phyloP scores from a whole-genome alignment of 1,139 yeast genomes.

The Pichia sp. region DNA sequence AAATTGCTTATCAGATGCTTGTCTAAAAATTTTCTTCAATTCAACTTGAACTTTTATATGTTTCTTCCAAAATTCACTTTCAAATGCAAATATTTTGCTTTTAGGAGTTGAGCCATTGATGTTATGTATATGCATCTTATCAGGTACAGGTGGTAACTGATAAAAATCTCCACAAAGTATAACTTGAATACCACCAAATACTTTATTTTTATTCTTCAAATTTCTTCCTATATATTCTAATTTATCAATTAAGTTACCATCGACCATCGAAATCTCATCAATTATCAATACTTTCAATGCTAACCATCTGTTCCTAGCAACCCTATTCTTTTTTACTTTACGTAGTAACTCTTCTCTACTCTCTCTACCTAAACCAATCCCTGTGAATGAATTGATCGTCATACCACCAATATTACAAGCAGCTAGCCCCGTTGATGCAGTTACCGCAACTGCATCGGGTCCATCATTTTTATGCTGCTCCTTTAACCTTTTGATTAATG shows the following conservation, averaged over 20 bases:
- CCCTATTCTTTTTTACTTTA: slow-evolving; percentile 49
- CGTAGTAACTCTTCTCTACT: slow-evolving; percentile 38
- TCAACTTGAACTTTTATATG: slow-evolving; percentile 61
- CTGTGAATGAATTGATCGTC: slow-evolving; percentile 80
- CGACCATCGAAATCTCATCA: slow-evolving; percentile 89
- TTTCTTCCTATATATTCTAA: slow-evolving; percentile 56
- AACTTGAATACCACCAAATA: slow-evolving; percentile 88
- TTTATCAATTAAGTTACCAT: slow-evolving; percentile 65
- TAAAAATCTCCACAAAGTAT: slow-evolving; percentile 86
- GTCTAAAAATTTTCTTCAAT: slow-evolving; percentile 80
- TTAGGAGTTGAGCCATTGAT: slow-evolving; percentile 26
- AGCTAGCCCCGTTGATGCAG: slow-evolving; percentile 91
- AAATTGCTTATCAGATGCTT: slow-evolving; percentile 71
- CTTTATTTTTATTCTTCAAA: slow-evolving; percentile 40
- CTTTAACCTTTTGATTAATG: slow-evolving; percentile 57
- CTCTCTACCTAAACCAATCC: slow-evolving; percentile 69
- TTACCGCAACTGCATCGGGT: slow-evolving; percentile 56
- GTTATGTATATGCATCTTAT: background rate
- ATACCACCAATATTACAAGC: slow-evolving; percentile 88
- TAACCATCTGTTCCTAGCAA: slow-evolving; percentile 55
- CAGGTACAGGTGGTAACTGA: slow-evolving; percentile 75
- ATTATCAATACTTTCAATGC: slow-evolving; percentile 57
- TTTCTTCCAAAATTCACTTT: slow-evolving; percentile 63
- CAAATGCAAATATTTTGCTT: slow-evolving; percentile 60
- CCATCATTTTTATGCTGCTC: slow-evolving; percentile 29